Evolutionary conservation across 768 basidiomycete genomes (phyloP), one percentile per base, ranked within the genome.

Genomic region (Ephemerocybe angulata): DNA sequence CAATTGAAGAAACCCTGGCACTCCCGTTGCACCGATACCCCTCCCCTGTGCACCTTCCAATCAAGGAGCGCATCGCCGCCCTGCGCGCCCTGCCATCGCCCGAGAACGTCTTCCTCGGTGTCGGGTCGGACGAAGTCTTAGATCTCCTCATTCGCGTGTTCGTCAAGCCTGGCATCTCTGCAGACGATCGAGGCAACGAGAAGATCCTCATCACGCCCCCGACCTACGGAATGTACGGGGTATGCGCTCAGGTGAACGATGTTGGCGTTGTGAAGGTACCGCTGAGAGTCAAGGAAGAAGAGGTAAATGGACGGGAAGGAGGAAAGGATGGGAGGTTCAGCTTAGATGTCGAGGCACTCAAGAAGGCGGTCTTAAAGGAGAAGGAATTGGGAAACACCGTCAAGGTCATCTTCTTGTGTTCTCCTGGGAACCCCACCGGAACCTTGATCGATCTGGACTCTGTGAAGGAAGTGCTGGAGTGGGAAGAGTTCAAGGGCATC

Each of bases 151-250:
- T 96, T 75, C 84, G 97, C 17, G 84, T 98, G 29, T 87, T 90
- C 58, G 94, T 95, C 61, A 72, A 71, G 1, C 97, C 97, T 0
- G 82, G 70, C 1, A 78, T 50, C 6, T 27, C 27, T n/a, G n/a
- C n/a, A n/a, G n/a, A n/a, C 28, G 29, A 31, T n/a, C 13, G 28
- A 35, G 31, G 48, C 15, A 21, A 50, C 52, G 96, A 98, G 62
- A 89, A 86, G 66, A 88, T 97, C 30, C 69, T 98, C 65, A 87
- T 83, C 31, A 92, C 90, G 1, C 96, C 96, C 1, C 97, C 97
- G 4, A 98, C 97, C 12, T 98, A 98, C 67, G 97, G 96, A 17
- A 99, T 98, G 96, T 98, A 98, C 71, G 68, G 80, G 12, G 96
- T 98, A 1, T 93, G 88, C 56, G 97, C 96, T 10, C 89, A 97